Evolutionary conservation across 768 basidiomycete genomes (phyloP), one percentile per base, ranked within the genome.

Genomic region (Xerocomellus chrysenteron): DNA sequence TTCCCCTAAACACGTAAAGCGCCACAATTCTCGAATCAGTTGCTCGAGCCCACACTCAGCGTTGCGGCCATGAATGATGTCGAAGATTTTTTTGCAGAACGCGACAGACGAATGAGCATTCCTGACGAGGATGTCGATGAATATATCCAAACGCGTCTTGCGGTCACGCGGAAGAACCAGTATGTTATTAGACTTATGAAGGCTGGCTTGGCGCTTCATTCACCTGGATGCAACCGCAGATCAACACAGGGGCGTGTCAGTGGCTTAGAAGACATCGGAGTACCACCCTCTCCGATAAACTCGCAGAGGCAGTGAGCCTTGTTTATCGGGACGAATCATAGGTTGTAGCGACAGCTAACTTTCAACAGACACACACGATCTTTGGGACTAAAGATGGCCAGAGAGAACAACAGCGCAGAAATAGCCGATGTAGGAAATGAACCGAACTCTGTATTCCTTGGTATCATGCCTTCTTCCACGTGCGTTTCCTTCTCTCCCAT

Each of bases 111-210:
- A 10, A 81, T 85, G 82, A 76, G 73, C 45, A 56, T 81, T 17
- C 80, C 82, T 4, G 80, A 83, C 39, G 82, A 85, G 65, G 78
- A 80, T 39, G 58, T 80, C 45, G 73, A 80, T 16, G 76, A 79
- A 44, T 85, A 81, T 59, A 58, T 81, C 45, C 67, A 68, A 43
- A 69, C 76, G 30, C 69, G 67, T 39, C 51, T 68, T 32, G 50
- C 52, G 39, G 54, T 46, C 24, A 46, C 54, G 13, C 56, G 37
- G 55, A 58, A n/a, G 54, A 60, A 59, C 32, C 48, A 24, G 69
- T 71, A 47, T 19, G 65, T 30, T 40, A 48, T 40, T 33, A 11
- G 28, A 40, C 19, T 28, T n/a, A 37, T 42, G 16, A 50, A 12
- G 11, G 28, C 36, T 51, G 47, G 41, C 40, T 35, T 9, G 44